Percentiles rank a stretch among this genome's conserved stretches.
phyloP scores from a whole-genome alignment of 768 basidiomycete genomes.

The Boletus pseudopeckii region DNA sequence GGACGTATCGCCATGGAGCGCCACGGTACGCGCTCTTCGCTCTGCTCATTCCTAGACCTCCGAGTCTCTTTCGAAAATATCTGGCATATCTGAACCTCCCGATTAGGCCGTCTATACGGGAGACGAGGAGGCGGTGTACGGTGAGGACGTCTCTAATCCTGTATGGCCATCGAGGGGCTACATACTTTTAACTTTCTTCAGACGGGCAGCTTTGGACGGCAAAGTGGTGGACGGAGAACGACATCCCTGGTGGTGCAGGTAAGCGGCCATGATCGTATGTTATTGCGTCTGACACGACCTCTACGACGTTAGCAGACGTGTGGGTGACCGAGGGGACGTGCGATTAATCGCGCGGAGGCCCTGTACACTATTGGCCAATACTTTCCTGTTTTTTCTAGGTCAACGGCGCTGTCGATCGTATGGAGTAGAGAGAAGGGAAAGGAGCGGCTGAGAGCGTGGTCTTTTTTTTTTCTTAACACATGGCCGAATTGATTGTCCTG shows the following conservation, averaged over 20 bases:
- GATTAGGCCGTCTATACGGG: constrained; percentile 31
- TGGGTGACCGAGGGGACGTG: constrained; percentile 38
- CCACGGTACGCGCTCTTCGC: constrained; percentile 17
- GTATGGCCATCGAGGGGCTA: neutral
- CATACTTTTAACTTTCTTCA: neutral
- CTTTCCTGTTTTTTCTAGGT: no score
- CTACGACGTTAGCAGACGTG: constrained; percentile 22
- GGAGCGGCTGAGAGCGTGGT: no score
- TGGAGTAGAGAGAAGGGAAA: no score
- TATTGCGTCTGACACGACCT: neutral
- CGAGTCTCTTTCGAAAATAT: neutral
- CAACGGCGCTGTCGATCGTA: no score
- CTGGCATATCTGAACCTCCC: neutral
- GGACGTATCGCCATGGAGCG: constrained; percentile 41
- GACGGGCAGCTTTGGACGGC: constrained; percentile 51
- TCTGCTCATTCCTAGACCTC: neutral
- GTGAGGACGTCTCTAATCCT: constrained; percentile 24
- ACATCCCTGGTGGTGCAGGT: constrained; percentile 31
- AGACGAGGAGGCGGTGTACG: constrained; percentile 40
- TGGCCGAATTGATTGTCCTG: no score
- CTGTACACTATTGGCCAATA: no score
- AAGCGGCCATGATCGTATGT: neutral
- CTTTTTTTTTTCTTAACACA: no score
- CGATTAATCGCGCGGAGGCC: constrained; percentile 4
- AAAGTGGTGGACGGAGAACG: constrained; percentile 47